A percentile compares a stretch with the other conserved stretches of the same genome.
Conservation (phyloP, 2,329 filamentous ascomycete species). For the Pseudopyrenochaeta lycopersici region DNA sequence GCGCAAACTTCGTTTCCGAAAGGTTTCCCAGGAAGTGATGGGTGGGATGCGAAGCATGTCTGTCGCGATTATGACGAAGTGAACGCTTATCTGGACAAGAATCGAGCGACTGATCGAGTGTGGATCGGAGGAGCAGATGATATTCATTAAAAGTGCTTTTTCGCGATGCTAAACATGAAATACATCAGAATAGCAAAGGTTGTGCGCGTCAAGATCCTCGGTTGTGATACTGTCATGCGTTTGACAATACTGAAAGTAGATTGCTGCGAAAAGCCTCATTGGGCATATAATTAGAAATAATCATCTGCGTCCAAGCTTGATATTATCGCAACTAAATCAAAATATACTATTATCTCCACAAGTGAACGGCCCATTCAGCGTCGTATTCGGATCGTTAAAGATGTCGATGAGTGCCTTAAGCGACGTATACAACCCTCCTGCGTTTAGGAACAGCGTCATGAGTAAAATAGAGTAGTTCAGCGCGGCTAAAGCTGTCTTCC, state of each 20-base stretch:
- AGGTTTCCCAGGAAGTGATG: neutral
- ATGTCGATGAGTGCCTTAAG: slow-evolving; percentile 39
- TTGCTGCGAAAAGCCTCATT: neutral
- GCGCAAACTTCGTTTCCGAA: neutral
- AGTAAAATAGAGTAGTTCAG: slow-evolving; percentile 56
- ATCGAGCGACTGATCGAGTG: neutral
- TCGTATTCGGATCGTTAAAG: slow-evolving; percentile 34
- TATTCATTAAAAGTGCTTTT: slow-evolving; percentile 1
- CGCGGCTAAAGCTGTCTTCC: slow-evolving; percentile 55
- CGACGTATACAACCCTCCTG: slow-evolving; percentile 36
- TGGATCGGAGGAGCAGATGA: neutral
- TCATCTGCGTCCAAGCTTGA: neutral
- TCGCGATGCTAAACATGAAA: too few species aligned
- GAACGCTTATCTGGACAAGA: neutral
- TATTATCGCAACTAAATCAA: slow-evolving; percentile 10
- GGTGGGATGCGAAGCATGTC: neutral
- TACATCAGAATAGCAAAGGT: too few species aligned
- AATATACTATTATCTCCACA: slow-evolving; percentile 42
- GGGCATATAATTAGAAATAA: neutral
- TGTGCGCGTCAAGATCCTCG: too few species aligned
- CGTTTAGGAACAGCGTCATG: slow-evolving; percentile 37
- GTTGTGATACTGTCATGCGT: too few species aligned
- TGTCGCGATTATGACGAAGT: neutral
- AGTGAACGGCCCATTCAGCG: slow-evolving; percentile 38
- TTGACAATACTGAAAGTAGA: neutral